Conservation (phyloP, 2,329 filamentous ascomycete species). For the Aspergillus udagawae region DNA sequence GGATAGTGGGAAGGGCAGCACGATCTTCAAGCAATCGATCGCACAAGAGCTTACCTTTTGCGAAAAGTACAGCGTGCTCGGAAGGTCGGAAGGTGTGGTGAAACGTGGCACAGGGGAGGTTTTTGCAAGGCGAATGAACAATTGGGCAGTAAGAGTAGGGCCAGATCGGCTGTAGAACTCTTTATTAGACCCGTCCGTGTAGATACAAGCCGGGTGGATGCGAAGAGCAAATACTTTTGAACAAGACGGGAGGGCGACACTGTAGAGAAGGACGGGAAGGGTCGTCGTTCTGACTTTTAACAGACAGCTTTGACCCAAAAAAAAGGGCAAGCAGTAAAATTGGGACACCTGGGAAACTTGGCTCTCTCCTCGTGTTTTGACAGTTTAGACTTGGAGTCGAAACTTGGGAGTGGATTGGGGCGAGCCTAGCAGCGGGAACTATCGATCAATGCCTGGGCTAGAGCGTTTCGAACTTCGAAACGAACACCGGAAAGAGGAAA, state of each 20-base stretch:
- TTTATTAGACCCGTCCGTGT: background rate
- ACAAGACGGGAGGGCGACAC: background rate
- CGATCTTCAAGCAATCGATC: slow-evolving; percentile 10
- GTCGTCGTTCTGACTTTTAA: background rate
- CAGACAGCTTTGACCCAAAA: background rate
- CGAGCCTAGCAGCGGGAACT: slow-evolving; percentile 13
- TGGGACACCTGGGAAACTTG: background rate
- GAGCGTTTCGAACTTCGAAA: slow-evolving; percentile 4
- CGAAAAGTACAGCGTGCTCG: slow-evolving; percentile 7
- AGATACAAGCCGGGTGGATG: background rate
- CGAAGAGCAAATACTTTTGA: background rate
- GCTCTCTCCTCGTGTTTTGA: background rate
- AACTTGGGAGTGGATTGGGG: slow-evolving; percentile 7
- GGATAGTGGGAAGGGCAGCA: slow-evolving; percentile 5
- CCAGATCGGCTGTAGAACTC: background rate
- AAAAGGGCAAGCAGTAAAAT: background rate
- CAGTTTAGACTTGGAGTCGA: background rate
- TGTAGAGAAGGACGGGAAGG: background rate
- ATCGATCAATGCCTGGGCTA: slow-evolving; percentile 6
- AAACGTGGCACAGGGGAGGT: slow-evolving; percentile 20
- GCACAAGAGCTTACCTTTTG: slow-evolving; percentile 17
- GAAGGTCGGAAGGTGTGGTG: slow-evolving; percentile 15
- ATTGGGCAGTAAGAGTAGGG: slow-evolving; percentile 20
- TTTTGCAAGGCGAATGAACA: slow-evolving; percentile 8
- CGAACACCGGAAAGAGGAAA: background rate